Evolutionary conservation across 2,329 filamentous ascomycete species (phyloP), one percentile per base, ranked within the genome.

Genomic region (Paecilomyces sp.): DNA sequence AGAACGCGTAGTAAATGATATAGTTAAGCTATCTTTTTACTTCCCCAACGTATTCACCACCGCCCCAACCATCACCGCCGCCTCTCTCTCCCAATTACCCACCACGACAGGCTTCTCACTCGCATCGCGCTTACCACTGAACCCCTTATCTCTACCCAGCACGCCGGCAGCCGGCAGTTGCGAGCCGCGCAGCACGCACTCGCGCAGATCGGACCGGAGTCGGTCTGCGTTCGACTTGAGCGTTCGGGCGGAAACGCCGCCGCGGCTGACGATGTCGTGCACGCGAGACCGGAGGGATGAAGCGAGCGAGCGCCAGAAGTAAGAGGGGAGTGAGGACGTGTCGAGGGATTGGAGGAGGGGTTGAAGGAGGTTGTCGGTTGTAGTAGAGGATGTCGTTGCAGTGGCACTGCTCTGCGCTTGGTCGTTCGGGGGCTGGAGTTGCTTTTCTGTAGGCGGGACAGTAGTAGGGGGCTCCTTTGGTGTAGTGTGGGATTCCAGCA

Each of bases 251-350:
- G 90, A 89, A 0, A 92, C 89, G 0, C 94, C 93, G 1, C 93
- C 92, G 60, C 90, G 85, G 62, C 83, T 86, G 60, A 96, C 75
- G 53, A 97, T 90, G 65, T 97, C 93, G 72, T 92, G 88, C 0
- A 96, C 91, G 24, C 90, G 84, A 0, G 86, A 80, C 3, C 88
- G 85, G 61, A 97, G 80, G 59, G 86, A 88, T 0, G 89, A 86
- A 0, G 94, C 94, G 68, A 97, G 83, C 8, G 89, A 90, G 57
- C 94, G 84, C 92, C 94, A 99, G 77, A 96, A 99, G 73, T 93
- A 96, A 0, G 90, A 93, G 1, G 91, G 86, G 15, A 99, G 79
- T 1, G 90, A 94, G 0, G 90, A 86, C 0, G 92, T 96, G 74
- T 97, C 94, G 7, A 99, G 83, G n/a, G 88, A 81, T 11, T 84